These are phyloP conservation scores for Trichosporon asahii DNA, from an alignment of 1,284 basidiomycete species.

Conservation along the genomic window DNA sequence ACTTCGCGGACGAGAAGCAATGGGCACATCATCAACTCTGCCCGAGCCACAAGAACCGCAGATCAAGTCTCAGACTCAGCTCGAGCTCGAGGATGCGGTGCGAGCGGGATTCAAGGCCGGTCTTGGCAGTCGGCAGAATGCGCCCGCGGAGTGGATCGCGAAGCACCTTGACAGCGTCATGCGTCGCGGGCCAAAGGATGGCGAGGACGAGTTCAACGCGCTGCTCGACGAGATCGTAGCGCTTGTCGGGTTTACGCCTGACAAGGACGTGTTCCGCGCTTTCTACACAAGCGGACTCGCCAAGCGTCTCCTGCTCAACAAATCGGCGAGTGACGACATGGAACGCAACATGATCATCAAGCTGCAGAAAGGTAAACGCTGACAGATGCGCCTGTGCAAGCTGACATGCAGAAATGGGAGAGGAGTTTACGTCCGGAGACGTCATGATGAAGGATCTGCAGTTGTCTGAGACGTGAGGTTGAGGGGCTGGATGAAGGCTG, in stretches of 20 bases:
- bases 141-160: slow-evolving; percentile 92
- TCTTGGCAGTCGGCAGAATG: slow-evolving; percentile 75
- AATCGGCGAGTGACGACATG: slow-evolving; percentile 85
- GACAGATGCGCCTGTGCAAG: too few relatives aligned
- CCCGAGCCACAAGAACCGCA: neutral
- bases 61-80: slow-evolving; percentile 17
- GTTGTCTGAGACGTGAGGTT: slow-evolving; percentile 44
- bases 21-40: neutral
- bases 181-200: slow-evolving; percentile 59
- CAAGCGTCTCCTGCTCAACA: slow-evolving; percentile 79
- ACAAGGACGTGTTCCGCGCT: slow-evolving; percentile 89
- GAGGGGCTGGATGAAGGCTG: neutral
- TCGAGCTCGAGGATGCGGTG: slow-evolving; percentile 51
- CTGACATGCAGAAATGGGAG: slow-evolving; percentile 47
- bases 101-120: slow-evolving; percentile 73
- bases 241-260: slow-evolving; percentile 77
- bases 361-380: slow-evolving; percentile 74
- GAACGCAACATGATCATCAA: slow-evolving; percentile 85
- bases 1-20: neutral
- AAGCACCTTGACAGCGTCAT: slow-evolving; percentile 86
- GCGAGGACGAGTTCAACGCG: slow-evolving; percentile 63
- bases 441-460: slow-evolving; percentile 54
- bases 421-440: slow-evolving; percentile 53
- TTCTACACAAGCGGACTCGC: slow-evolving; percentile 90
- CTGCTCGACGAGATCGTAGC: slow-evolving; percentile 72